phyloP scores from a whole-genome alignment of 2,329 filamentous ascomycete genomes.

The Phyllachora maydis region DNA sequence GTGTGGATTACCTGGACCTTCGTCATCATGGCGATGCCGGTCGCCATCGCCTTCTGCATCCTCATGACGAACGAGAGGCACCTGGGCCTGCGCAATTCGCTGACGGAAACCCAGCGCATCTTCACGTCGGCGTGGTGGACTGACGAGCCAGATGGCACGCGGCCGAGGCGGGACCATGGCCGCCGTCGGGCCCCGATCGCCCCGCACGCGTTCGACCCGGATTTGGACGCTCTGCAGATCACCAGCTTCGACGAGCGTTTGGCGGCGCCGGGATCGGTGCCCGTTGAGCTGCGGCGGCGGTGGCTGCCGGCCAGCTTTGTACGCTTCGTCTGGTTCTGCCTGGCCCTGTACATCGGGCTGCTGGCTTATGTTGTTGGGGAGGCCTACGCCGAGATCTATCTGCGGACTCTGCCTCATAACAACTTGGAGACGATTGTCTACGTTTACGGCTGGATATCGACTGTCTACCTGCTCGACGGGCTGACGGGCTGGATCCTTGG shows the following conservation, averaged over 20 bases:
- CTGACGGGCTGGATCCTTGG: constrained; percentile 47
- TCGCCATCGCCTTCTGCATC: constrained; percentile 43
- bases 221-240: constrained; percentile 8
- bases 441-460: constrained; percentile 49
- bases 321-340: constrained; percentile 49
- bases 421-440: constrained; percentile 47
- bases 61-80: constrained; percentile 43
- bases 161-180: constrained; percentile 19
- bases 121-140: constrained; percentile 48
- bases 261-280: constrained; percentile 7
- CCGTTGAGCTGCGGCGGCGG: constrained; percentile 21
- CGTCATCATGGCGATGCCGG: constrained; percentile 47
- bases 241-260: constrained; percentile 7
- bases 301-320: constrained; percentile 49
- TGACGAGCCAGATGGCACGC: constrained; percentile 25
- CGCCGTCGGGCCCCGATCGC: constrained; percentile 16
- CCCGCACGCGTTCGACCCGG: constrained; percentile 16
- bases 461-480: constrained; percentile 42
- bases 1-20: constrained; percentile 52
- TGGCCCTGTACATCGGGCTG: constrained; percentile 38
- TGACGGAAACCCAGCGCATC: constrained; percentile 46
- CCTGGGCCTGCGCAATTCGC: constrained; percentile 34
- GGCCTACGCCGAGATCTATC: constrained; percentile 47
- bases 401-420: constrained; percentile 44
- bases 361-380: constrained; percentile 48